A percentile compares a stretch with the other conserved stretches of the same genome.
Conservation (phyloP, 768 basidiomycete species). For the Favolaschia claudopus region DNA sequence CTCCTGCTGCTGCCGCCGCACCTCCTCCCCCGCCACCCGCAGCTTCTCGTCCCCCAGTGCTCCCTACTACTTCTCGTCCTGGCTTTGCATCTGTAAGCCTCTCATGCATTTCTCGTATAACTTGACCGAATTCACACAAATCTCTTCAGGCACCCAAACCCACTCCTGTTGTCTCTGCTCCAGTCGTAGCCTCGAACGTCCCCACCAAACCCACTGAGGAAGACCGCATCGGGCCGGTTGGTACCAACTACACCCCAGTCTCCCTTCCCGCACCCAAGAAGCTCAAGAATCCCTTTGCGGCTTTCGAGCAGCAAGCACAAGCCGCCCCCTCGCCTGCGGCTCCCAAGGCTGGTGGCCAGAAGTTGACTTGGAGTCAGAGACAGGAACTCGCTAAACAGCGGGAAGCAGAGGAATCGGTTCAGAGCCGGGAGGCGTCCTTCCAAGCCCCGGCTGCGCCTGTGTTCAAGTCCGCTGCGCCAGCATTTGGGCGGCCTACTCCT, state of each 20-base stretch:
- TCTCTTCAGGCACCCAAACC: constrained; percentile 1
- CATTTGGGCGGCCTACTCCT: constrained; percentile 53
- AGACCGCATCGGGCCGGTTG: constrained; percentile 85
- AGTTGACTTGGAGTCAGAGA: constrained; percentile 93
- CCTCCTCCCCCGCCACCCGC: constrained; percentile 52
- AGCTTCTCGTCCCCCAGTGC: constrained; percentile 54
- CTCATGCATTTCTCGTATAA: not conserved
- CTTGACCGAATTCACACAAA: not conserved
- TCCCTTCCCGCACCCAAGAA: constrained; percentile 85
- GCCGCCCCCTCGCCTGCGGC: constrained; percentile 35
- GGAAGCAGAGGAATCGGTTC: constrained; percentile 76
- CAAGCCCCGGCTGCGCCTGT: constrained; percentile 47
- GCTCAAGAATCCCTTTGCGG: constrained; percentile 83
- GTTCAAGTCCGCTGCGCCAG: constrained; percentile 55
- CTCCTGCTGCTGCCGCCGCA: constrained; percentile 38
- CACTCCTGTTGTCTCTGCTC: constrained; percentile 36
- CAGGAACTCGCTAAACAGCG: constrained; percentile 93
- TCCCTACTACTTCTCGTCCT: constrained; percentile 52
- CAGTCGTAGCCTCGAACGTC: constrained; percentile 52
- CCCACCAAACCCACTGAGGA: constrained; percentile 78
- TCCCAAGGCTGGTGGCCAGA: constrained; percentile 60
- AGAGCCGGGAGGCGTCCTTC: constrained; percentile 65
- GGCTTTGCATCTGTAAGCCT: constrained; percentile 44
- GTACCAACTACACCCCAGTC: constrained; percentile 91
- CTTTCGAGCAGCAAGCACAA: constrained; percentile 57